Evolutionary conservation across 2,329 filamentous ascomycete species (phyloP).

Genomic region (Shiraia sp.): DNA sequence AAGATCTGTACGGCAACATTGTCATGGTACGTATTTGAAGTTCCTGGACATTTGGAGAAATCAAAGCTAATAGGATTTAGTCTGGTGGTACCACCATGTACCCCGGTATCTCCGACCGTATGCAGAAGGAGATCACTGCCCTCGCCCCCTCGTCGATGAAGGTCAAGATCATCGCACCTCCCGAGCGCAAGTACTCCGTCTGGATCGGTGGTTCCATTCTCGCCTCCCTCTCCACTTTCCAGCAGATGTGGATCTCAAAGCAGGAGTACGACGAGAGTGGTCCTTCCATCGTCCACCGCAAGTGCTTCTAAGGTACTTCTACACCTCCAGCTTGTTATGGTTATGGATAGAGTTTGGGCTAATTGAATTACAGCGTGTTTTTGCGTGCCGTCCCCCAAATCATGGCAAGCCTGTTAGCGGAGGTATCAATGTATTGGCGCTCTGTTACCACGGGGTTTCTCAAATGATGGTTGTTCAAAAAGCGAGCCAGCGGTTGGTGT

Average conservation of each 20-base stretch:
- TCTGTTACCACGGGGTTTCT: slow-evolving; percentile 41
- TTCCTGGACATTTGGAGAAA: background rate
- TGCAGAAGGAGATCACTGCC: slow-evolving; percentile 99
- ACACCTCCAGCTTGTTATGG: background rate
- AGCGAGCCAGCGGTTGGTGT: slow-evolving; percentile 43
- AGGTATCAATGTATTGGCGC: slow-evolving; percentile 41
- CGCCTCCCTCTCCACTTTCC: slow-evolving; percentile 99
- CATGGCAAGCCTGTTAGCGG: slow-evolving; percentile 44
- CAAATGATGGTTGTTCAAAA: slow-evolving; percentile 45
- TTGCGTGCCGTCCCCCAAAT: slow-evolving; percentile 40
- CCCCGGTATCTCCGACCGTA: slow-evolving; percentile 99
- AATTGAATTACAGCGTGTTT: slow-evolving; percentile 37
- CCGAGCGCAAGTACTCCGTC: slow-evolving; percentile 99
- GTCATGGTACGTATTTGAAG: slow-evolving; percentile 80
- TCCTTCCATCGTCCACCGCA: slow-evolving; percentile 99
- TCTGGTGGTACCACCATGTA: slow-evolving; percentile 99
- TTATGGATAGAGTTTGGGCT: slow-evolving; percentile 16
- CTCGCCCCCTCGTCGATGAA: slow-evolving; percentile 99
- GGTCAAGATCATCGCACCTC: slow-evolving; percentile 99
- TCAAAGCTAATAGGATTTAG: slow-evolving; percentile 56
- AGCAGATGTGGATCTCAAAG: slow-evolving; percentile 99
- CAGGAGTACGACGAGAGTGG: slow-evolving; percentile 99
- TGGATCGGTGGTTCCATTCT: slow-evolving; percentile 99
- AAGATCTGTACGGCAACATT: slow-evolving; percentile 99
- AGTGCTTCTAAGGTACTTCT: slow-evolving; percentile 93